phyloP scores from a whole-genome alignment of 169 alveolate species.

The Eimeria zaria region DNA sequence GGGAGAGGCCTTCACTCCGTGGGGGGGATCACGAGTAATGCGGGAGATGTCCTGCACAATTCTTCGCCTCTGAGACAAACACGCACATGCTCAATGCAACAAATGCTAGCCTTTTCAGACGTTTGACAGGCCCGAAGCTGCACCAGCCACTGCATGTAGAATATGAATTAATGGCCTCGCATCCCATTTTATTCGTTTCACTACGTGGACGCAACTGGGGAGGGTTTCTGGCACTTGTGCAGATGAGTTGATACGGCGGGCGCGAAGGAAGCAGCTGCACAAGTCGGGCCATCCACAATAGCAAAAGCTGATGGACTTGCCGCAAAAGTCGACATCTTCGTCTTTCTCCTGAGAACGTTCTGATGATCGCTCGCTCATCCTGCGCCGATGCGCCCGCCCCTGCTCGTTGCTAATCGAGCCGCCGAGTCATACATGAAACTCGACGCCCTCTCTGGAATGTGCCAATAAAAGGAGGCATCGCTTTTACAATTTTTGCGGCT shows the following conservation, averaged over 20 bases:
- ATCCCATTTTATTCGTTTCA: neutral
- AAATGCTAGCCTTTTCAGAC: neutral
- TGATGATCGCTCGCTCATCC: neutral
- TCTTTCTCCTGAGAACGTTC: neutral
- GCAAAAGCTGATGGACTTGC: neutral
- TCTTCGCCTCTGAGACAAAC: conserved; percentile 60
- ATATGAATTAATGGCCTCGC: neutral
- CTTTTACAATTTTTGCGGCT: neutral
- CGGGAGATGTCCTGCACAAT: conserved; percentile 83
- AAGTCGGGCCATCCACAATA: neutral
- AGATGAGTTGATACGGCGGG: neutral
- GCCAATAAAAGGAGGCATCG: neutral
- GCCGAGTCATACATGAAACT: neutral
- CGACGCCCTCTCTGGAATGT: neutral
- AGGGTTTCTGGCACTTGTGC: neutral
- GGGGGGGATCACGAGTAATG: conserved; percentile 92
- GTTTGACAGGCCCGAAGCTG: neutral
- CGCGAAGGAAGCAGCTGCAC: neutral
- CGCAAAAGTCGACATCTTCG: conserved; percentile 72
- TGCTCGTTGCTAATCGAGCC: neutral
- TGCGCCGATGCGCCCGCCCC: neutral
- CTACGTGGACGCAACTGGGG: neutral
- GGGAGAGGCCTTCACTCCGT: conserved; percentile 98
- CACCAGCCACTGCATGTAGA: neutral
- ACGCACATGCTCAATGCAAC: neutral